Conservation (phyloP, 2,329 filamentous ascomycete species). For the Diplodia mutila region DNA sequence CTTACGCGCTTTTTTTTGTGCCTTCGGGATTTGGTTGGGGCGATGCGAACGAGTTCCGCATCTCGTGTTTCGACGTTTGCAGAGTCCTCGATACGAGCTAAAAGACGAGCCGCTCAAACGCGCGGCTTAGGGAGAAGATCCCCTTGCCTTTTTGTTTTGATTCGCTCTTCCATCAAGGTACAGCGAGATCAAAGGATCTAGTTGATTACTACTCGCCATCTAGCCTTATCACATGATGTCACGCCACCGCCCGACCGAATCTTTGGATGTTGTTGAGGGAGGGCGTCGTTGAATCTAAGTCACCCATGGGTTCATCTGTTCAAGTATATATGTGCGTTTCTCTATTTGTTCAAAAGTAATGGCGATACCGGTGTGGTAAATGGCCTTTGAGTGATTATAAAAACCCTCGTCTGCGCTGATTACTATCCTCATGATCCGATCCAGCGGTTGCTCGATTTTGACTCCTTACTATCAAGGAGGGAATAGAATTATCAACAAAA, state of each 20-base stretch:
- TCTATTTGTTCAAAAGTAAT: background rate
- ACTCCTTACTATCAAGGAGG: background rate
- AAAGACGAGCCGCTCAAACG: background rate
- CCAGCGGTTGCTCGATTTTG: constrained; percentile 16
- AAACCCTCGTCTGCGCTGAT: background rate
- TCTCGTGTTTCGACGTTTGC: background rate
- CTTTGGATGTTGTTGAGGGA: background rate
- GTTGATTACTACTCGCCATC: background rate
- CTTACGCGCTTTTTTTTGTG: background rate
- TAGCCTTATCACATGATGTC: background rate
- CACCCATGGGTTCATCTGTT: background rate
- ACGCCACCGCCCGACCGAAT: background rate
- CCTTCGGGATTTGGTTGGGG: background rate
- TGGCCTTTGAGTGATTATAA: background rate
- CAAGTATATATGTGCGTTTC: background rate
- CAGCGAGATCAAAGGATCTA: background rate
- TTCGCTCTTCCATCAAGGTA: background rate
- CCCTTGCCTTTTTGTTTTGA: background rate
- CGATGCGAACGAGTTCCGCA: background rate
- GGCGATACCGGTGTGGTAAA: background rate
- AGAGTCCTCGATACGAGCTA: background rate
- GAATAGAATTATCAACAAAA: constrained; percentile 5
- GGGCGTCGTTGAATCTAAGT: background rate
- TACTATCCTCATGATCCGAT: constrained; percentile 7
- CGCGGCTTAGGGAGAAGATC: too few species aligned